These are phyloP conservation scores for Scheffersomyces segobiensis DNA, from an alignment of 1,139 yeast genomes.

Conservation along the genomic window DNA sequence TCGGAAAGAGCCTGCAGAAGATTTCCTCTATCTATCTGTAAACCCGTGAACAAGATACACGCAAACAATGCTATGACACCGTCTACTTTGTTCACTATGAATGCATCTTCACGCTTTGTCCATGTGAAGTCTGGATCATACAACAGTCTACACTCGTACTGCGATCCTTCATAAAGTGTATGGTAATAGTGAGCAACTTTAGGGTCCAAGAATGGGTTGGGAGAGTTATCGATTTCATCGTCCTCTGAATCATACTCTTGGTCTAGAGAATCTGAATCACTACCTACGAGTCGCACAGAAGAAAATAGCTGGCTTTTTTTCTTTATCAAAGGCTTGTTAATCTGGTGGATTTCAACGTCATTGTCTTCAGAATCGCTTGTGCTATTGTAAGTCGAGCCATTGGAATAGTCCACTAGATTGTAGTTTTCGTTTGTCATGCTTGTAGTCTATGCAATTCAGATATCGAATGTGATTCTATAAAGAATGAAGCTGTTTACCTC, in stretches of 20 bases:
- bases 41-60: conserved; percentile 31
- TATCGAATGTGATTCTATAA: not conserved
- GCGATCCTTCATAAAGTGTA: conserved; percentile 16
- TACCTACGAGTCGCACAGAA: not conserved
- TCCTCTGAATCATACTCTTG: not conserved
- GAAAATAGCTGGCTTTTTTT: not conserved
- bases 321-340: not conserved
- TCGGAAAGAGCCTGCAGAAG: conserved; percentile 34
- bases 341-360: not conserved
- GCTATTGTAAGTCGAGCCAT: not conserved
- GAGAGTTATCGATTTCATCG: conserved; percentile 3
- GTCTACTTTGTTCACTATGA: conserved; percentile 23
- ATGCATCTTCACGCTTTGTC: conserved; percentile 21
- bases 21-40: conserved; percentile 35
- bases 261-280: not conserved
- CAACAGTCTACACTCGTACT: conserved; percentile 21
- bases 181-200: conserved; percentile 17
- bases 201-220: conserved; percentile 18
- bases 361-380: not conserved
- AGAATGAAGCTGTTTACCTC: not conserved
- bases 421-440: not conserved
- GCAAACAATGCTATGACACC: conserved; percentile 29
- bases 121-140: conserved; percentile 25
- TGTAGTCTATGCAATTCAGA: not conserved
- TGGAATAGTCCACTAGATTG: not conserved